These are phyloP conservation scores for Acorus calamus DNA, from an alignment of 106 monocot genomes.

Conservation along the genomic window DNA sequence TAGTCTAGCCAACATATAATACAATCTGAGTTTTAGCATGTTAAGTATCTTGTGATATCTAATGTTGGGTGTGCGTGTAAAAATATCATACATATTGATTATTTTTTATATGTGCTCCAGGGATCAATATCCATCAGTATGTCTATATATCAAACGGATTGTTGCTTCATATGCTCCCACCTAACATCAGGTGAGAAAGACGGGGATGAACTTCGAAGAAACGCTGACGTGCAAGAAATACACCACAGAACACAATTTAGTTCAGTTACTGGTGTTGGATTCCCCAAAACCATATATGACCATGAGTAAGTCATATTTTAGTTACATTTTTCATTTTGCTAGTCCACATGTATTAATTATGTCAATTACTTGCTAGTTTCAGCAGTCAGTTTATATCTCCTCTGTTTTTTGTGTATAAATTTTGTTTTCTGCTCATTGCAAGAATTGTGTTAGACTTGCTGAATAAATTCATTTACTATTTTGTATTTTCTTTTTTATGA, in stretches of 20 bases:
- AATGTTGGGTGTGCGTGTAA: too few relatives aligned
- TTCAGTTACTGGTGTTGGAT: slow-evolving; percentile 15
- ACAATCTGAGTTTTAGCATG: background rate
- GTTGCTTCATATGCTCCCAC: slow-evolving; percentile 81
- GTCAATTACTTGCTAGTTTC: too few relatives aligned
- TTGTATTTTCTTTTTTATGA: too few relatives aligned
- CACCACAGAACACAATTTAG: slow-evolving; percentile 62
- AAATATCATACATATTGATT: background rate
- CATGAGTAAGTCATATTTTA: slow-evolving; percentile 66
- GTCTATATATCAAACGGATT: slow-evolving; percentile 84
- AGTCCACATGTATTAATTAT: too few relatives aligned
- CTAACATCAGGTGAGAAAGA: slow-evolving; percentile 72
- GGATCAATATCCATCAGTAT: slow-evolving; percentile 89
- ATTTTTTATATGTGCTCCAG: slow-evolving; percentile 38
- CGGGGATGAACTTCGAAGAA: slow-evolving; percentile 61
- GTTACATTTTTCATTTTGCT: background rate
- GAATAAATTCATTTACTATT: too few relatives aligned
- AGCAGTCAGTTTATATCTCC: too few relatives aligned
- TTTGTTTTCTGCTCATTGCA: too few relatives aligned
- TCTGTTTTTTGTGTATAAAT: too few relatives aligned
- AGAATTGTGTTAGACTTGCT: too few relatives aligned
- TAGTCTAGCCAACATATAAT: too few relatives aligned
- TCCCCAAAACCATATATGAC: slow-evolving; percentile 64
- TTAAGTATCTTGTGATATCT: background rate
- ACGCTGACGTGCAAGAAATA: slow-evolving; percentile 81